Conservation (phyloP, 2,329 filamentous ascomycete species). For the Fusarium compactum region DNA sequence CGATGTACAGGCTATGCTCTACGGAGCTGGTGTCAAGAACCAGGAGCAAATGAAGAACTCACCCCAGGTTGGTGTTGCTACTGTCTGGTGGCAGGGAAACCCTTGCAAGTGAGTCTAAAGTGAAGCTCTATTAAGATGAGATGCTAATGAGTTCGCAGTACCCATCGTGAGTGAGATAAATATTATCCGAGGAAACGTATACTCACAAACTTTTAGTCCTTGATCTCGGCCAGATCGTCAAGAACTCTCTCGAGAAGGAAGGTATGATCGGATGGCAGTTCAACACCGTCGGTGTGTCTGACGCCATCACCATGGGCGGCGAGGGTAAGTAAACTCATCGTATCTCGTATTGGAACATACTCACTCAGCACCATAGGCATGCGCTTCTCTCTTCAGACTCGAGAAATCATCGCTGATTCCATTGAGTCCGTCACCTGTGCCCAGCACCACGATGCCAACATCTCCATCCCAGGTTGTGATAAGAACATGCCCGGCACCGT, state of each 20-base stretch:
- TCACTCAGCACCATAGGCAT: slow-evolving; percentile 71
- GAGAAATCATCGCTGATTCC: slow-evolving; percentile 93
- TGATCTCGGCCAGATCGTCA: slow-evolving; percentile 88
- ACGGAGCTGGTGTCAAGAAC: slow-evolving; percentile 88
- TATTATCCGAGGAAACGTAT: background rate
- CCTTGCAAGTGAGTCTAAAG: slow-evolving; percentile 83
- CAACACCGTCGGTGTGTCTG: slow-evolving; percentile 88
- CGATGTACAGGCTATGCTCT: slow-evolving; percentile 83
- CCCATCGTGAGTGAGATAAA: slow-evolving; percentile 55
- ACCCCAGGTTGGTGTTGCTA: slow-evolving; percentile 90
- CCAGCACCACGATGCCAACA: slow-evolving; percentile 92
- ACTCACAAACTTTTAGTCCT: slow-evolving; percentile 67
- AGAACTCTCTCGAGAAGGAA: slow-evolving; percentile 81
- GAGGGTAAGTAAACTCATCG: slow-evolving; percentile 69
- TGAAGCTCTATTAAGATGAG: background rate
- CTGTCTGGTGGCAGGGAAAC: slow-evolving; percentile 98
- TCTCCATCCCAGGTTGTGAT: slow-evolving; percentile 93
- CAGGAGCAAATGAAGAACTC: slow-evolving; percentile 87
- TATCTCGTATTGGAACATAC: background rate
- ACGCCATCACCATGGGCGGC: slow-evolving; percentile 95
- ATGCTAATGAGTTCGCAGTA: slow-evolving; percentile 48
- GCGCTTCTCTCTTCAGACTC: slow-evolving; percentile 90
- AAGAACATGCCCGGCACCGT: slow-evolving; percentile 97
- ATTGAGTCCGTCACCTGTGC: slow-evolving; percentile 94
- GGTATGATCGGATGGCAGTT: slow-evolving; percentile 96